phyloP scores from a whole-genome alignment of 768 basidiomycete genomes.

The Botryobasidium botryosum region DNA sequence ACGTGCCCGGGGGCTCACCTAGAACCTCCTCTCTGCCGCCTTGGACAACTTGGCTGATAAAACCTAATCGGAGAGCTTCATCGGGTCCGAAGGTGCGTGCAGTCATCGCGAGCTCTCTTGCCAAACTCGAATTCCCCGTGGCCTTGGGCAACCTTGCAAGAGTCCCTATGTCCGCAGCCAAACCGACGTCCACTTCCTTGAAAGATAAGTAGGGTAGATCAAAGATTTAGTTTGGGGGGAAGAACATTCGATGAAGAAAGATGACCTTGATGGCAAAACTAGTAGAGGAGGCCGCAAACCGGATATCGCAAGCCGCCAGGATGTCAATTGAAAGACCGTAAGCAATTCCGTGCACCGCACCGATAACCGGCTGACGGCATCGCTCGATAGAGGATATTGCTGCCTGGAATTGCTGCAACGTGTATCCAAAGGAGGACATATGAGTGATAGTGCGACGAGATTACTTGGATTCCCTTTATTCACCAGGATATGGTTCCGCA shows the following conservation, averaged over 20 bases:
- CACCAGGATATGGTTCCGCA: slow-evolving; percentile 30
- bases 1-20: slow-evolving; percentile 15
- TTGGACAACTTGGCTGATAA: slow-evolving; percentile 53
- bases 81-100: slow-evolving; percentile 47
- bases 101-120: slow-evolving; percentile 62
- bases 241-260: not conserved
- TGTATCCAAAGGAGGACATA: slow-evolving; percentile 13
- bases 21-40: slow-evolving; percentile 54
- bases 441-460: slow-evolving; percentile 4
- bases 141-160: slow-evolving; percentile 69
- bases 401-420: slow-evolving; percentile 38
- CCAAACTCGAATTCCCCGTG: slow-evolving; percentile 52
- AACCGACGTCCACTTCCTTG: slow-evolving; percentile 80
- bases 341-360: slow-evolving; percentile 56
- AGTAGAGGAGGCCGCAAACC: slow-evolving; percentile 46
- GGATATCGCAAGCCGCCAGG: slow-evolving; percentile 57
- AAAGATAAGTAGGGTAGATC: slow-evolving; percentile 6
- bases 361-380: slow-evolving; percentile 67
- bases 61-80: slow-evolving; percentile 52
- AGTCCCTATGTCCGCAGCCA: slow-evolving; percentile 79
- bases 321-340: slow-evolving; percentile 71
- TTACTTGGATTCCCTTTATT: too few species aligned
- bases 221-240: not conserved
- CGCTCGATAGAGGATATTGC: slow-evolving; percentile 51
- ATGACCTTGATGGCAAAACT: slow-evolving; percentile 56